These are phyloP conservation scores for Papiliotrema flavescens DNA, from an alignment of 1,284 basidiomycete species.

Conservation along the genomic window DNA sequence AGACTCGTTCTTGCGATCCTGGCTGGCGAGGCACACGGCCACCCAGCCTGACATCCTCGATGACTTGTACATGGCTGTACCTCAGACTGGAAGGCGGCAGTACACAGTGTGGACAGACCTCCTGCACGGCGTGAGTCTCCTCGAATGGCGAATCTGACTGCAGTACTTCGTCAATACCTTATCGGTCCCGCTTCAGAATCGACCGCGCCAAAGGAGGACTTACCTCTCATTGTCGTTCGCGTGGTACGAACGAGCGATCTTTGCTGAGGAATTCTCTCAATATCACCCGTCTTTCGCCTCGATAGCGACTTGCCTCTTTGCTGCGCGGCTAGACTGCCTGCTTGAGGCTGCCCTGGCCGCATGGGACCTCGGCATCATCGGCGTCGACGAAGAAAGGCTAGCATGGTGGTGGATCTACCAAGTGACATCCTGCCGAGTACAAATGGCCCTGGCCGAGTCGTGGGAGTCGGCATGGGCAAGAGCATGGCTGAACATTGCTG, in stretches of 20 bases:
- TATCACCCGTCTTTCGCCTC: not conserved
- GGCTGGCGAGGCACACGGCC: constrained; percentile 10
- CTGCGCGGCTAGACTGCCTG: constrained; percentile 33
- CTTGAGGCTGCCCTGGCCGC: constrained; percentile 29
- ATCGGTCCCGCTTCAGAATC: constrained; percentile 18
- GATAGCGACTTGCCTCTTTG: constrained; percentile 14
- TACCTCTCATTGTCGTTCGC: constrained; percentile 20
- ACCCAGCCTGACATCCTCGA: constrained; percentile 5
- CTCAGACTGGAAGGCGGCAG: constrained; percentile 5
- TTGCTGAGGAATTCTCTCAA: constrained; percentile 14
- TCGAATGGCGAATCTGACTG: not conserved
- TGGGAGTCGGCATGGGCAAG: constrained; percentile 22
- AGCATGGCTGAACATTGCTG: constrained; percentile 20
- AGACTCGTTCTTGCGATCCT: constrained; percentile 14
- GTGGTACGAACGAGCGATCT: constrained; percentile 29
- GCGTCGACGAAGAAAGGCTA: constrained; percentile 17
- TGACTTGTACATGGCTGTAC: constrained; percentile 7
- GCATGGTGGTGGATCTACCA: constrained; percentile 39
- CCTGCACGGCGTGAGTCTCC: constrained; percentile 25
- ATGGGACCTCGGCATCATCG: constrained; percentile 22
- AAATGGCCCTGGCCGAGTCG: not conserved
- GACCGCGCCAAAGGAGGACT: constrained; percentile 27
- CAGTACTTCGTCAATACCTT: constrained; percentile 14
- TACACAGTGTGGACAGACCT: constrained; percentile 26
- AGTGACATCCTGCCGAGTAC: constrained; percentile 8